Conservation (phyloP, 768 basidiomycete species). For the Sarcomyxa edulis region DNA sequence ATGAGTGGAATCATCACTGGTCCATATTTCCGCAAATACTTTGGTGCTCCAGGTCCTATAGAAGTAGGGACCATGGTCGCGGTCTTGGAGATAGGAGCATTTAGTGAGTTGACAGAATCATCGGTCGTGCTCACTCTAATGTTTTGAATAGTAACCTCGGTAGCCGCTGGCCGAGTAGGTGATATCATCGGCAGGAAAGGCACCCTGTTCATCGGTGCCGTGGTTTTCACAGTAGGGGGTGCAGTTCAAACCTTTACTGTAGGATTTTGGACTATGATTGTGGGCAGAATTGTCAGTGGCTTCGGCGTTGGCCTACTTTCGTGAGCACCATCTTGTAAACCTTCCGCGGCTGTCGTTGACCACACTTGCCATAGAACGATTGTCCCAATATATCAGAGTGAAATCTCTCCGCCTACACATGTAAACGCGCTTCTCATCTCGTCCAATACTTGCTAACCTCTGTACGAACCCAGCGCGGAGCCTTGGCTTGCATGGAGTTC, state of each 20-base stretch:
- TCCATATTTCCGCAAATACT: slow-evolving; percentile 76
- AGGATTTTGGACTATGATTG: slow-evolving; percentile 76
- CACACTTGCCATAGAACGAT: slow-evolving; percentile 82
- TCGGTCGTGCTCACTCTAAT: not conserved
- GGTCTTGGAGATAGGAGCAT: slow-evolving; percentile 89
- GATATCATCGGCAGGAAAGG: slow-evolving; percentile 83
- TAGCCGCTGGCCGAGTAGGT: slow-evolving; percentile 85
- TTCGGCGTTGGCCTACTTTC: slow-evolving; percentile 86
- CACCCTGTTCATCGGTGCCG: slow-evolving; percentile 77
- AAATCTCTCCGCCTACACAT: slow-evolving; percentile 91
- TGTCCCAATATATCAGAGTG: slow-evolving; percentile 92
- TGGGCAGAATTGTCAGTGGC: slow-evolving; percentile 80
- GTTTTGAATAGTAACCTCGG: slow-evolving; percentile 63
- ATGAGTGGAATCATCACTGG: slow-evolving; percentile 92
- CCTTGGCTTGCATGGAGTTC: slow-evolving; percentile 93
- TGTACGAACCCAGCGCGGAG: slow-evolving; percentile 73
- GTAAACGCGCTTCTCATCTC: slow-evolving; percentile 33
- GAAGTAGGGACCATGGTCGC: slow-evolving; percentile 94
- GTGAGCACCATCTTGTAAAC: too few species aligned
- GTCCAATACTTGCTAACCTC: not conserved
- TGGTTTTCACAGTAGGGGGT: slow-evolving; percentile 84
- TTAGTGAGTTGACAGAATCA: slow-evolving; percentile 47
- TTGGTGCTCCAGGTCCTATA: slow-evolving; percentile 68
- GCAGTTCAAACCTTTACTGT: slow-evolving; percentile 78
- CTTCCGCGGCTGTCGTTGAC: too few species aligned